Percentiles rank a stretch among this genome's conserved stretches.
phyloP scores from a whole-genome alignment of 2,329 filamentous ascomycete species.

The Clonostachys byssicola region DNA sequence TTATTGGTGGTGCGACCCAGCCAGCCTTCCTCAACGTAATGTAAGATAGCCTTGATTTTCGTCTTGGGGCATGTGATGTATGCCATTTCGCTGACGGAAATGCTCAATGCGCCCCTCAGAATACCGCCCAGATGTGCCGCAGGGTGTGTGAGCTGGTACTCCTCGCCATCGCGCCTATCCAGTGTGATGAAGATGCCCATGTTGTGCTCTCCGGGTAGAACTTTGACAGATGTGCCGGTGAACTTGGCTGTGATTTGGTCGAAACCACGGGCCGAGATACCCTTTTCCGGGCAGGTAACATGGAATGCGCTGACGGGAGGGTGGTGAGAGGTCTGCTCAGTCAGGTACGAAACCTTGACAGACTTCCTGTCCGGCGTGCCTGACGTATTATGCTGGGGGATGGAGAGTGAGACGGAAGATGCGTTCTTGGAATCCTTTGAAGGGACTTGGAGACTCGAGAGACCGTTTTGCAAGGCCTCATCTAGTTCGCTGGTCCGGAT shows the following conservation, averaged over 20 bases:
- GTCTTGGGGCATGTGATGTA: slow-evolving; percentile 89
- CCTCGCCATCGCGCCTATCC: slow-evolving; percentile 75
- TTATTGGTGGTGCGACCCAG: slow-evolving; percentile 87
- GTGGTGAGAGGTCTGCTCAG: slow-evolving; percentile 97
- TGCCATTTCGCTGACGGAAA: slow-evolving; percentile 86
- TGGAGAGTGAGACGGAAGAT: slow-evolving; percentile 45
- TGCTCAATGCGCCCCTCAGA: slow-evolving; percentile 78
- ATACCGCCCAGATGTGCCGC: slow-evolving; percentile 89
- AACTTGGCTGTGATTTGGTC: slow-evolving; percentile 98
- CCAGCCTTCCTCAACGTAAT: slow-evolving; percentile 95
- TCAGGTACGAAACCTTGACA: slow-evolving; percentile 89
- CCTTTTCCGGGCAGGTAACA: slow-evolving; percentile 87
- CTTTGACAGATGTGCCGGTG: slow-evolving; percentile 89
- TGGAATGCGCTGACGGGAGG: slow-evolving; percentile 96
- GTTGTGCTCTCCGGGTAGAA: slow-evolving; percentile 89
- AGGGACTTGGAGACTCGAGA: slow-evolving; percentile 34
- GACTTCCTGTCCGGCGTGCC: slow-evolving; percentile 37
- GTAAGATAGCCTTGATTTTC: slow-evolving; percentile 83
- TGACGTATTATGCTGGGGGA: slow-evolving; percentile 39
- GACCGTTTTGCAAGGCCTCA: background rate
- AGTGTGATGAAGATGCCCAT: slow-evolving; percentile 92
- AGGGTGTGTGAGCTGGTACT: slow-evolving; percentile 92
- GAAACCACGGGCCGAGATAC: slow-evolving; percentile 82
- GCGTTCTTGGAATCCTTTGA: slow-evolving; percentile 38
- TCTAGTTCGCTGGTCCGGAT: slow-evolving; percentile 48